Conservation (phyloP, 805 yeast species). For the Cyberlindnera bimundalis region DNA sequence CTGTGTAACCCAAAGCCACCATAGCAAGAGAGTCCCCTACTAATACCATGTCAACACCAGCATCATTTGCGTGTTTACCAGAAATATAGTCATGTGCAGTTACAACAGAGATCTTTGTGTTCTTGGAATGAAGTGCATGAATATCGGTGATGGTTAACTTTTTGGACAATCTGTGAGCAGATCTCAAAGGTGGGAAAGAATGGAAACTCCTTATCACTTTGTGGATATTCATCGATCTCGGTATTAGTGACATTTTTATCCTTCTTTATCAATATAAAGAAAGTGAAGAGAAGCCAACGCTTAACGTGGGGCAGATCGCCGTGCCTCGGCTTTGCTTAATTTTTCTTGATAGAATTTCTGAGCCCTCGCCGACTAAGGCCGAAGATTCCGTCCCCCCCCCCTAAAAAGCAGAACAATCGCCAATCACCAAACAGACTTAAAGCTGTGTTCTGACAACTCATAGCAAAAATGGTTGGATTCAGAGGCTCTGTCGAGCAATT, state of each 20-base stretch:
- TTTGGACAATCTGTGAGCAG: constrained; percentile 6
- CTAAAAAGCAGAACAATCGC: too few species aligned
- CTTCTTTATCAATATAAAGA: too few species aligned
- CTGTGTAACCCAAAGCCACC: constrained; percentile 80
- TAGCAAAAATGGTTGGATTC: constrained; percentile 28
- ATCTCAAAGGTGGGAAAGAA: neutral
- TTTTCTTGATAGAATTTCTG: too few species aligned
- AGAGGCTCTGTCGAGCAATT: constrained; percentile 25
- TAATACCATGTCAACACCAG: constrained; percentile 65
- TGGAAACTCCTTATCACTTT: constrained; percentile 5
- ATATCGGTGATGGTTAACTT: constrained; percentile 38
- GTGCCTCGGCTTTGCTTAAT: too few species aligned
- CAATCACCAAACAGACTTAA: too few species aligned
- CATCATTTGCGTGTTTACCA: constrained; percentile 61
- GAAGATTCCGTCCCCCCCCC: too few species aligned
- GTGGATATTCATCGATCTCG: too few species aligned
- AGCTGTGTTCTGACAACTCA: neutral
- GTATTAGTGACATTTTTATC: too few species aligned
- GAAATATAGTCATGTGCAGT: constrained; percentile 90
- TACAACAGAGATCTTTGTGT: constrained; percentile 48
- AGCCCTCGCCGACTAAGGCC: too few species aligned
- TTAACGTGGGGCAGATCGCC: too few species aligned
- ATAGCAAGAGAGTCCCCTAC: constrained; percentile 94
- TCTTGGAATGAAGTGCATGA: constrained; percentile 29
- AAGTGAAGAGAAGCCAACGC: too few species aligned